Base-by-base conservation (phyloP, 2,329 filamentous ascomycete species). In the Biscogniauxia sp. region DNA sequence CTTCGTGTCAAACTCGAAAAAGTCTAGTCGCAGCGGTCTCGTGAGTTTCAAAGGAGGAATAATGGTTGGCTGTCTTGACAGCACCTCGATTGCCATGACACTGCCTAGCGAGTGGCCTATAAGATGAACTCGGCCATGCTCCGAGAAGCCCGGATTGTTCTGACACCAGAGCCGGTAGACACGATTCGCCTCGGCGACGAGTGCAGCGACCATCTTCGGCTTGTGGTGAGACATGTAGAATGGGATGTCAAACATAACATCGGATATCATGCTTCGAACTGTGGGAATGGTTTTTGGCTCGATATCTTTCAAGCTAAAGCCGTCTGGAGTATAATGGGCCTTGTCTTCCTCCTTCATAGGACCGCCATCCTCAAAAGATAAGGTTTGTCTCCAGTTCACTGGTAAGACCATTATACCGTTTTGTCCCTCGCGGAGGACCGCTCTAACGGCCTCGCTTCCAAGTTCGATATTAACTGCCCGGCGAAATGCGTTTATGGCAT, bases 181-280 rank as follows among this genome's bases (percentile, higher is more conserved):
- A 5, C 94, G 86, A 71, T 99, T 99, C 7, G 95, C 94, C 77
- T 99, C 95, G 61, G 84, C 84, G 50, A 96, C 88, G 54, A 97
- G 88, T 1, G 95, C 93, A 51, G 88, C 84, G 55, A 97, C 90
- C 93, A 99, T 98, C 75, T 93, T 97, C 3, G 89, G 86, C 70
- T 98, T 97, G 76, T 98, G 94, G 61, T 96, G 91, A 0, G 94
- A 98, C 77, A 99, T 88, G 77, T 98, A 99, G 73, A 97, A 98
- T 0, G 95, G 95, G 55, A 99, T 94, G 73, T 99, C 95, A 55
- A 98, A 89, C 92, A 99, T 97, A 68, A 99, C 92, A 74, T 99
- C 95, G 51, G 91, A 96, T 63, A 99, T 96, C 72, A 99, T 87
- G 71, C 90, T 92, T 53, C 95, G 88, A n/a, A 99, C 90, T 0